Evolutionary conservation across 2,329 filamentous ascomycete species (phyloP).

Genomic region (Dactylellina parvicollis): DNA sequence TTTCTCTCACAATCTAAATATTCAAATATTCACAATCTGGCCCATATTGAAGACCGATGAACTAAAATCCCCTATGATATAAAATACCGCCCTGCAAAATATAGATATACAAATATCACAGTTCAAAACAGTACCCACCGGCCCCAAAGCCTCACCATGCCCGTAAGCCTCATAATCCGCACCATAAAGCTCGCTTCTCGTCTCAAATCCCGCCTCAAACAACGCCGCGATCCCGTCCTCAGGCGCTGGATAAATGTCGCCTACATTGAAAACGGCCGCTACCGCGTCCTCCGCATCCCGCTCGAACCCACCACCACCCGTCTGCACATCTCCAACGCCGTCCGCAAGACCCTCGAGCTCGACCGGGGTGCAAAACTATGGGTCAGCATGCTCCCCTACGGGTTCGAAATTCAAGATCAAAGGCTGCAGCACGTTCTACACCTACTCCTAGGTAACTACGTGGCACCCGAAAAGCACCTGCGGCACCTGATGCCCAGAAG

Average conservation of each 20-base stretch:
- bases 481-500: slow-evolving; percentile 3
- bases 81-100: too few species aligned
- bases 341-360: slow-evolving; percentile 10
- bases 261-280: slow-evolving; percentile 8
- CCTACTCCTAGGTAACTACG: neutral
- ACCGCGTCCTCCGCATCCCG: slow-evolving; percentile 2
- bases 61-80: too few species aligned
- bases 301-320: slow-evolving; percentile 15
- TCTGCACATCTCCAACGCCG: neutral
- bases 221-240: neutral
- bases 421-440: slow-evolving; percentile 9
- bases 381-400: slow-evolving; percentile 24
- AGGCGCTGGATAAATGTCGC: slow-evolving; percentile 25
- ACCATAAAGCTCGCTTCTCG: slow-evolving; percentile 18
- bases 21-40: too few species aligned
- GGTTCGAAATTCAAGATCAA: slow-evolving; percentile 25
- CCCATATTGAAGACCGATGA: too few species aligned
- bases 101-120: too few species aligned
- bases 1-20: too few species aligned
- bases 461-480: neutral
- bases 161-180: slow-evolving; percentile 6
- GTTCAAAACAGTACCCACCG: too few species aligned
- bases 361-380: neutral
- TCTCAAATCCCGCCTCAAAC: neutral
- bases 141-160: too few species aligned